phyloP scores from a whole-genome alignment of 73 alveolate species.

The Halteria grandinella region DNA sequence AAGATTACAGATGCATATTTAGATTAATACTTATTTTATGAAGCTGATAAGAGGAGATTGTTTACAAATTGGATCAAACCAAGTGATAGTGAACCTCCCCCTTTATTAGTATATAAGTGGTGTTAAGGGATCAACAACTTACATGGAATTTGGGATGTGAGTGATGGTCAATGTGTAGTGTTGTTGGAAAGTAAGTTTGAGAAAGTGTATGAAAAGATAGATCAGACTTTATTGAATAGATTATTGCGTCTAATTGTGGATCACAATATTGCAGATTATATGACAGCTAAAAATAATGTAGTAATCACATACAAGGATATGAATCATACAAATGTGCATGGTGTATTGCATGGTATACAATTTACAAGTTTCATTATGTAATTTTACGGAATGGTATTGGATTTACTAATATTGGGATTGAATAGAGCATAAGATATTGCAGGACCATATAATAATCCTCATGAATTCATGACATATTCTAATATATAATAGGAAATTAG shows the following conservation, averaged over 20 bases:
- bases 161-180: constrained; percentile 98
- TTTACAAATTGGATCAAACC: constrained; percentile 99
- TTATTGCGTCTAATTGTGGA: constrained; percentile 98
- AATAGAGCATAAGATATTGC: constrained; percentile 99
- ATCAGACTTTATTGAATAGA: constrained; percentile 96
- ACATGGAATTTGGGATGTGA: constrained; percentile 98
- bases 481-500: constrained; percentile 97
- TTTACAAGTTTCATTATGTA: constrained; percentile 97
- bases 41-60: constrained; percentile 99
- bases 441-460: constrained; percentile 97
- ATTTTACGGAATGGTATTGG: constrained; percentile 95
- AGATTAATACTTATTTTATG: constrained; percentile 99
- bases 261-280: constrained; percentile 99
- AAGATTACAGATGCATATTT: constrained; percentile 99
- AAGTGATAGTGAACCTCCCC: constrained; percentile 99
- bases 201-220: constrained; percentile 96
- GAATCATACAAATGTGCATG: constrained; percentile 99
- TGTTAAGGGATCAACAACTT: constrained; percentile 99
- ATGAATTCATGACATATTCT: constrained; percentile 96
- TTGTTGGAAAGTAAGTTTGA: constrained; percentile 97
- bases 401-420: constrained; percentile 97
- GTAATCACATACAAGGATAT: constrained; percentile 98
- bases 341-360: constrained; percentile 98
- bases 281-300: constrained; percentile 99
- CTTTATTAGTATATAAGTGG: constrained; percentile 99